These are phyloP conservation scores for Myrica gale DNA, from an alignment of 306 rosid genomes.

Conservation along the genomic window DNA sequence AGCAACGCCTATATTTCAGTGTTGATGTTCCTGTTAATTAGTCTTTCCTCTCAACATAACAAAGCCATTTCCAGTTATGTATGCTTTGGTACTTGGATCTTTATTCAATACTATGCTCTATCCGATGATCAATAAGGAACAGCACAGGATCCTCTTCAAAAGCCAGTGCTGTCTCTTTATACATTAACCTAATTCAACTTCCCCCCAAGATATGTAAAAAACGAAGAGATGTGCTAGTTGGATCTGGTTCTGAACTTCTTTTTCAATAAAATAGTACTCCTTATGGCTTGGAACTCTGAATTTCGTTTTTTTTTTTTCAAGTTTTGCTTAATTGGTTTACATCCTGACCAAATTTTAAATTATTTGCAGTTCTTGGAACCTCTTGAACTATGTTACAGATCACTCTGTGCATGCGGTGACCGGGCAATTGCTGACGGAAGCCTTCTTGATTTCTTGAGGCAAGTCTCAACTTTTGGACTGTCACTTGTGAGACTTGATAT, in stretches of 20 bases:
- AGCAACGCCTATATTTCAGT: not conserved
- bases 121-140: not conserved
- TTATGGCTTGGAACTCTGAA: not conserved
- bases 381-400: slow-evolving; percentile 88
- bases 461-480: slow-evolving; percentile 95
- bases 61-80: not conserved
- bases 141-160: not conserved
- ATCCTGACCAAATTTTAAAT: slow-evolving; percentile 38
- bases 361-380: slow-evolving; percentile 81
- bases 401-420: slow-evolving; percentile 89
- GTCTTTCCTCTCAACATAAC: not conserved
- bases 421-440: slow-evolving; percentile 89
- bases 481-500: slow-evolving; percentile 92
- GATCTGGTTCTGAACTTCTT: not conserved
- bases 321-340: not conserved
- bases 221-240: not conserved
- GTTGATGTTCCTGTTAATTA: not conserved
- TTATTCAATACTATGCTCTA: not conserved
- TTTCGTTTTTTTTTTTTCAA: not conserved
- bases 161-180: not conserved
- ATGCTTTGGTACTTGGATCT: not conserved
- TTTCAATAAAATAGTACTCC: not conserved
- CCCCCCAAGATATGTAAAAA: not conserved
- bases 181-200: not conserved
- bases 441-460: slow-evolving; percentile 95